Evolutionary conservation across 1,284 basidiomycete genomes (phyloP), one percentile per base, ranked within the genome.

Genomic region (Moesziomyces sp.): DNA sequence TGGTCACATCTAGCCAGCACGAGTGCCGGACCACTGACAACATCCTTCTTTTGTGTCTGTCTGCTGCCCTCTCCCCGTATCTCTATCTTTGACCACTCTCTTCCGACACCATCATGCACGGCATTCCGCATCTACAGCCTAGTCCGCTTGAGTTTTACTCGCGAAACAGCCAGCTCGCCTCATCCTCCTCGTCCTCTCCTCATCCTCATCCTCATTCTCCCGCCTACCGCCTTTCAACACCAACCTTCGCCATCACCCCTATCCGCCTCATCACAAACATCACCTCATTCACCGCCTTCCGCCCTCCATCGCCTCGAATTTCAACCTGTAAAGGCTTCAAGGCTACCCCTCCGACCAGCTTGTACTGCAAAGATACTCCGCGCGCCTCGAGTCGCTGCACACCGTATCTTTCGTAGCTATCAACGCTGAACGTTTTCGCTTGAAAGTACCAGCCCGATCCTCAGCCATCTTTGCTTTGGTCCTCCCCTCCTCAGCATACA

Each of bases 61-160:
- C 38, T 40, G 38, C 14, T 40, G 16, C 16, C 38, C 38, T 40
- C 38, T 18, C 18, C 3, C 38, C 38, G 5, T 40, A 3, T 40
- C 38, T 40, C 19, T 49, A 40, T 6, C 38, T 53, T 2, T 28
- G 18, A 13, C 5, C 19, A 30, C 28, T 35, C 2, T 11, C 23
- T 14, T 19, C 34, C 26, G 10, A 40, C 3, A 14, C 34, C 55
- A 45, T 24, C 46, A 46, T 62, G 48, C 19, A 40, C 18, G 14
- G 1, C 3, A 16, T 55, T 21, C 18, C 7, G 14, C 14, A 44
- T n/a, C 64, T 55, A 59, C 72, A 78, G 77, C 77, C 66, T 78
- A 79, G 77, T 79, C 75, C 77, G 77, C 77, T 79, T 76, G 76
- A 78, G 76, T 78, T 73, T 53, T 74, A 79, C 77, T 79, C 77